Base-by-base conservation (phyloP, 805 yeast genomes). In the Ogataea naganishii region DNA sequence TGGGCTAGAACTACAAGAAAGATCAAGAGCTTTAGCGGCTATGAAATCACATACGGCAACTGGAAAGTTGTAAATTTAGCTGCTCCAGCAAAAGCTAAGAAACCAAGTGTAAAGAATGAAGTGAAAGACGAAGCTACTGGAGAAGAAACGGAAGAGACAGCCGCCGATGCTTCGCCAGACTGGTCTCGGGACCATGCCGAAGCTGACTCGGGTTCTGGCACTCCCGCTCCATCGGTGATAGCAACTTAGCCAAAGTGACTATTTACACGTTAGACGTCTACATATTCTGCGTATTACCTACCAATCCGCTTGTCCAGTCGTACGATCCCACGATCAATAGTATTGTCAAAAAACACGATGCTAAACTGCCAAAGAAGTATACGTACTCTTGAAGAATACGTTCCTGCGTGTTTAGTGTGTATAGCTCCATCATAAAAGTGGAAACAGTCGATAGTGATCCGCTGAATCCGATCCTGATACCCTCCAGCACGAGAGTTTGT, bases 391-490 rank as follows among this genome's bases (percentile, higher is more conserved):
- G 46, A 22, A 5, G 61, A 30, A 33, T 47, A 34, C 23, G 53
- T 27, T 2, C 47, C 49, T 12, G 7, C 12, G 21, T 8, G 4
- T 38, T 25, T 4, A 46, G 17, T 11, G 31, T 32, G 32, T 40
- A 62, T 22, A 83, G 51, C 49, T 86, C 96, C 24, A 69, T 74
- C 7, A 81, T 66, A 41, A 85, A 80, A 1, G 95, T 80, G 32
- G 89, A 77, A 23, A 83, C 70, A 0, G 96, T 51, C 20, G 50
- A 47, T 17, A 48, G 30, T 3, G 47, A 31, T 1, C 56, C 59
- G 29, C 51, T 46, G 34, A 50, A 49, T 6, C 51, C 60, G n/a
- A 36, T 28, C 16, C 28, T 44, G 9, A 53, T 30, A 3, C 45
- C 56, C 14, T 32, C 27, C 26, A 59, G 10, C 7, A 41, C 50